Evolutionary conservation across 805 yeast species (phyloP).

Genomic region (Sugiyamaella chiloensis): DNA sequence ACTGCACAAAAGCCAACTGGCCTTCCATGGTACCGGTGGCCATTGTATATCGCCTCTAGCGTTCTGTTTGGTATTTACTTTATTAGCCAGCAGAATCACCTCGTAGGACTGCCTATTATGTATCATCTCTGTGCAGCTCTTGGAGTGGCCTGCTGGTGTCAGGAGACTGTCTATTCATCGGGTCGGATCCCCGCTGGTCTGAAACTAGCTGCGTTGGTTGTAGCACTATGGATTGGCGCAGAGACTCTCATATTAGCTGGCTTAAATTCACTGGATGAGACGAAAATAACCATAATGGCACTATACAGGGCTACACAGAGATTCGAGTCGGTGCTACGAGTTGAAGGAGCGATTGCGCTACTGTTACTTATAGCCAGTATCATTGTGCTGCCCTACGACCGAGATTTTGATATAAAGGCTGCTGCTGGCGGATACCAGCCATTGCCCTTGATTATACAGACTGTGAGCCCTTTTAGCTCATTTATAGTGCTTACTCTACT

Average conservation of each 20-base stretch:
- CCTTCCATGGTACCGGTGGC: conserved; percentile 14
- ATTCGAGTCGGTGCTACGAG: not conserved
- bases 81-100: conserved; percentile 7
- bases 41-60: conserved; percentile 12
- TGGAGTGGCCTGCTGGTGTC: conserved; percentile 12
- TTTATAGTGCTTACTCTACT: conserved; percentile 17
- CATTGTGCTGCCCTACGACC: conserved; percentile 8
- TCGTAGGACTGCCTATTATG: conserved; percentile 10
- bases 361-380: conserved; percentile 9
- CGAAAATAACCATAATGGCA: not conserved
- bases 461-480: conserved; percentile 21
- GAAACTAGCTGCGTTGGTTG: not conserved
- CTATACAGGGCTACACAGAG: not conserved
- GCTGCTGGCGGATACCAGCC: conserved; percentile 21
- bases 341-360: conserved; percentile 5
- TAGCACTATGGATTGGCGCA: not conserved
- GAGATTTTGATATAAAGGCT: conserved; percentile 13
- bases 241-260: not conserved
- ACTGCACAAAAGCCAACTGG: not conserved
- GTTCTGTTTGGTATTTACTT: conserved; percentile 12
- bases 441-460: conserved; percentile 23
- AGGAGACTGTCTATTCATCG: conserved; percentile 6
- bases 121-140: conserved; percentile 9
- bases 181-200: not conserved
- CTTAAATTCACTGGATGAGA: not conserved